Evolutionary conservation across 768 basidiomycete genomes (phyloP).

Genomic region (Hericium coralloides): DNA sequence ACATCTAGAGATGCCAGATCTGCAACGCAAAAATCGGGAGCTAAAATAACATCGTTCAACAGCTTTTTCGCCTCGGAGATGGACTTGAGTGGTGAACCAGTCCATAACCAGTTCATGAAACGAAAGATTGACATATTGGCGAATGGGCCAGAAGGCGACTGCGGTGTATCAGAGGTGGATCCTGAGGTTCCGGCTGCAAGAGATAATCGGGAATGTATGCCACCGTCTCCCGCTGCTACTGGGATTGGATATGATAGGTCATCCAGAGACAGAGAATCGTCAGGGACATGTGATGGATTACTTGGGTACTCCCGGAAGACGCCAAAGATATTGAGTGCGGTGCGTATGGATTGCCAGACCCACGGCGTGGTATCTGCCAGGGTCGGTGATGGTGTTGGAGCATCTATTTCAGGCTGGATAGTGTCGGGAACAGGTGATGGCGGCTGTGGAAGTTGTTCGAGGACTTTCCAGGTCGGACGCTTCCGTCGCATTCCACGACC

Average conservation of each 20-base stretch:
- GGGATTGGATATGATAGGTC: neutral
- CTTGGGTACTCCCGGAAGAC: neutral
- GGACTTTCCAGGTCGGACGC: too few relatives aligned
- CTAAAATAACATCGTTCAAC: slow-evolving; percentile 17
- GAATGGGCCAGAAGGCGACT: slow-evolving; percentile 2
- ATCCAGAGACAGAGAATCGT: neutral
- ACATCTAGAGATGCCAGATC: too few relatives aligned
- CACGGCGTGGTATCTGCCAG: too few relatives aligned
- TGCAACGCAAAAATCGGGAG: slow-evolving; percentile 13
- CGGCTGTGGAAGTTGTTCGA: too few relatives aligned
- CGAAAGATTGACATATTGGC: slow-evolving; percentile 14
- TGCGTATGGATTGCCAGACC: too few relatives aligned
- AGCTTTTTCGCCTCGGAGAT: slow-evolving; percentile 18
- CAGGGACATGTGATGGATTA: neutral
- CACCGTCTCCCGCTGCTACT: neutral
- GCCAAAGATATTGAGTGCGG: neutral
- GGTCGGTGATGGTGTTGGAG: too few relatives aligned
- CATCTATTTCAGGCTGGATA: too few relatives aligned
- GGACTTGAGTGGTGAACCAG: slow-evolving; percentile 21
- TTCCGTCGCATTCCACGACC: too few relatives aligned
- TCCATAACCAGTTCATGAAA: slow-evolving; percentile 24
- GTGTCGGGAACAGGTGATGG: too few relatives aligned
- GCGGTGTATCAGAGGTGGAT: neutral
- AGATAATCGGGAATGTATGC: too few relatives aligned
- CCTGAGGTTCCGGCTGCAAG: too few relatives aligned